phyloP scores from a whole-genome alignment of 2,329 filamentous ascomycete genomes.

The Fusarium sp. region DNA sequence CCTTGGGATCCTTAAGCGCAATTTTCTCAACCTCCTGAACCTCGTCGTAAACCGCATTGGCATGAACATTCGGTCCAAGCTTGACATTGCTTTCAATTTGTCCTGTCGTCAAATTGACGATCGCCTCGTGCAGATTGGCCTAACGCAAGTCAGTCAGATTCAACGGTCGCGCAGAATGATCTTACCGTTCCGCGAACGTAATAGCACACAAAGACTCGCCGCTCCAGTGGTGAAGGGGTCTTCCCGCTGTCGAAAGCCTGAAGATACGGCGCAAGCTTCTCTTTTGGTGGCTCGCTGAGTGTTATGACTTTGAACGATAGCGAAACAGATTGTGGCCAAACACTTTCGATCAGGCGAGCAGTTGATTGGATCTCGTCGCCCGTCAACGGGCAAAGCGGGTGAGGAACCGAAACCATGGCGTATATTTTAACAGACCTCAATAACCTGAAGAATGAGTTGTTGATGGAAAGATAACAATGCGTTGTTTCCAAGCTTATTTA shows the following conservation, averaged over 20 bases:
- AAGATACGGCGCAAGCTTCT: conserved; percentile 27
- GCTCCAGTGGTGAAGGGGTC: conserved; percentile 11
- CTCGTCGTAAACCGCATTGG: conserved; percentile 34
- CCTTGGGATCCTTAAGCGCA: conserved; percentile 26
- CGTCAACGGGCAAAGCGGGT: conserved; percentile 35
- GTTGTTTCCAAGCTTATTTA: conserved; percentile 10
- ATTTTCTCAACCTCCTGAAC: conserved; percentile 34
- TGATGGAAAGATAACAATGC: not conserved
- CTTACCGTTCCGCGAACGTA: conserved; percentile 33
- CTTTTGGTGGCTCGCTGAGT: conserved; percentile 32
- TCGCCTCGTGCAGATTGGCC: conserved; percentile 36
- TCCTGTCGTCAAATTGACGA: conserved; percentile 28
- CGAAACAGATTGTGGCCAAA: conserved; percentile 28
- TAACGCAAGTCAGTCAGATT: not conserved
- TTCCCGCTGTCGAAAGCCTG: conserved; percentile 17
- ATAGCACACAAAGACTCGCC: conserved; percentile 33
- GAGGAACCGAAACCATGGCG: conserved; percentile 6
- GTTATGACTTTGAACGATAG: conserved; percentile 39
- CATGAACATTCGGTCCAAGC: conserved; percentile 30
- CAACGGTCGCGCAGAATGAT: rapidly evolving
- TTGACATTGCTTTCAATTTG: conserved; percentile 34
- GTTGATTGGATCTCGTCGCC: conserved; percentile 29
- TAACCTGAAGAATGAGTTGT: not conserved
- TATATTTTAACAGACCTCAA: rapidly evolving
- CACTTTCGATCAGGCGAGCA: conserved; percentile 19